Percentiles rank a stretch among this genome's conserved stretches.
These are phyloP conservation scores for Phytophthora fragariaefolia DNA, from an alignment of 352 stramenopile genomes.

Conservation along the genomic window DNA sequence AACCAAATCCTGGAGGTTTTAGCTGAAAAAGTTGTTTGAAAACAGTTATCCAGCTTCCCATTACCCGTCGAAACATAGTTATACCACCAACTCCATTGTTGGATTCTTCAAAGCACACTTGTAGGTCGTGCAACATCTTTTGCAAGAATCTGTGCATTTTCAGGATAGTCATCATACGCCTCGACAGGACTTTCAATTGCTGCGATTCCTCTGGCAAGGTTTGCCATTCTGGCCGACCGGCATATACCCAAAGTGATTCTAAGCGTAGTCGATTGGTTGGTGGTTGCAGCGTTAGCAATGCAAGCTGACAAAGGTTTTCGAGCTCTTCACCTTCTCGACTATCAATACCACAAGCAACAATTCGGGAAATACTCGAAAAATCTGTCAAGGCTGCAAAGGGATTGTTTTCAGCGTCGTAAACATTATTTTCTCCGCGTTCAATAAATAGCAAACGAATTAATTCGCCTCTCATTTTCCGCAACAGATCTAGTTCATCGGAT, in stretches of 20 bases:
- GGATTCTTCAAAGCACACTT: background rate
- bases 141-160: background rate
- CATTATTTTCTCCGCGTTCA: background rate
- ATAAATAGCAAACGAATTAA: background rate
- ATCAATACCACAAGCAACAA: background rate
- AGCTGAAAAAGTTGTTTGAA: constrained; percentile 16
- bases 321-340: constrained; percentile 2
- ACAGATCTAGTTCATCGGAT: background rate
- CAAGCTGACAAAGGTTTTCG: constrained; percentile 20
- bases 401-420: background rate
- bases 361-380: constrained; percentile 26
- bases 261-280: constrained; percentile 13
- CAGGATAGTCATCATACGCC: constrained; percentile 16
- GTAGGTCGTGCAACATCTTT: constrained; percentile 3
- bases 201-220: background rate
- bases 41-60: constrained; percentile 11
- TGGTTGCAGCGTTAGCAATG: constrained; percentile 23
- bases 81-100: background rate
- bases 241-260: constrained; percentile 20
- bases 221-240: constrained; percentile 2
- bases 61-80: background rate
- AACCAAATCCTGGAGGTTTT: background rate
- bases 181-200: constrained; percentile 1
- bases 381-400: constrained; percentile 16
- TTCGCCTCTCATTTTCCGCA: constrained; percentile 24